These are phyloP conservation scores for Colletotrichum tofieldiae DNA, from an alignment of 2,329 filamentous ascomycete genomes.

Conservation along the genomic window DNA sequence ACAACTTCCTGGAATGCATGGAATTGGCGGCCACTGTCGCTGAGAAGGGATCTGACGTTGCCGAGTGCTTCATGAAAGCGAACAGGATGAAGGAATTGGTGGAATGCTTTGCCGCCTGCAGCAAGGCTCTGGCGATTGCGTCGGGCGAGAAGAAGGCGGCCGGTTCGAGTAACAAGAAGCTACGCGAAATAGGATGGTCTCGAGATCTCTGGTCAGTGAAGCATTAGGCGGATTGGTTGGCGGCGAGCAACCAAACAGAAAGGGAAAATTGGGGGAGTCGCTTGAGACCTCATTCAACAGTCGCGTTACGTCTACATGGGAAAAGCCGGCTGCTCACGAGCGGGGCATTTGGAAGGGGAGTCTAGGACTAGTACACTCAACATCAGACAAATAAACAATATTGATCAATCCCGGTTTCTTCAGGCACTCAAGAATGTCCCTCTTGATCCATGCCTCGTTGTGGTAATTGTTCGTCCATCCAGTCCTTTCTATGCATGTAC, in stretches of 20 bases:
- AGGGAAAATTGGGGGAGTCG: neutral
- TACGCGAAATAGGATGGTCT: constrained; percentile 75
- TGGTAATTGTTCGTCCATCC: neutral
- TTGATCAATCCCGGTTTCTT: neutral
- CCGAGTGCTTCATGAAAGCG: constrained; percentile 74
- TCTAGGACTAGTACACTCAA: constrained; percentile 1
- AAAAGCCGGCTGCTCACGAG: constrained; percentile 14
- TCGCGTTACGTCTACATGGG: constrained; percentile 16
- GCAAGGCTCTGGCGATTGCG: constrained; percentile 77
- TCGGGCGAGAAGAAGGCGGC: constrained; percentile 68
- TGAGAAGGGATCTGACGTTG: constrained; percentile 77
- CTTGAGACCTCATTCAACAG: neutral
- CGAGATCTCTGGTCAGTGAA: constrained; percentile 75
- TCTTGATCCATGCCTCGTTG: neutral
- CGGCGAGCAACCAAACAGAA: neutral
- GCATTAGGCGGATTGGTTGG: constrained; percentile 47
- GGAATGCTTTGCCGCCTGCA: constrained; percentile 82
- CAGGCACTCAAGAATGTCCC: neutral
- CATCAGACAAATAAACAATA: neutral
- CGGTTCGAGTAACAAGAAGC: constrained; percentile 70
- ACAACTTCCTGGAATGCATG: constrained; percentile 87
- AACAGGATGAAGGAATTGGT: constrained; percentile 83
- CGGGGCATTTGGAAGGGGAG: constrained; percentile 14
- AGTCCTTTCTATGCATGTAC: neutral
- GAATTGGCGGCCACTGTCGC: constrained; percentile 85